Conservation (phyloP, 2,329 filamentous ascomycete species). For the Helotiales sp. region DNA sequence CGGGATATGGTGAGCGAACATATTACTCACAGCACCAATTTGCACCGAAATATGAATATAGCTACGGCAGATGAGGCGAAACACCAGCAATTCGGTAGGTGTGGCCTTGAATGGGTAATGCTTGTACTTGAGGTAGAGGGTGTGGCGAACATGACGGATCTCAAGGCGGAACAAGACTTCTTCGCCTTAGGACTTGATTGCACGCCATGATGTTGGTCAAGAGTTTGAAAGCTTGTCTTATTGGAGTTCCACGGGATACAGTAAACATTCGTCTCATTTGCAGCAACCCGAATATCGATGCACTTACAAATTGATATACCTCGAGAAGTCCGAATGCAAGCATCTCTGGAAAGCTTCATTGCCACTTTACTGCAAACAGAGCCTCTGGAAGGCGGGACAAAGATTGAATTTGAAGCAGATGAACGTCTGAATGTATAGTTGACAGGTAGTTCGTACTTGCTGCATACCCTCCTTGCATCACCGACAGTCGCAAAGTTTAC, state of each 20-base stretch:
- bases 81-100: too few relatives aligned
- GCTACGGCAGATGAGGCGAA: too few relatives aligned
- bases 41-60: too few relatives aligned
- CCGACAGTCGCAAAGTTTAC: conserved; percentile 42
- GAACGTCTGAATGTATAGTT: conserved; percentile 24
- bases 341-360: background rate
- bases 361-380: background rate
- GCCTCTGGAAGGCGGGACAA: background rate
- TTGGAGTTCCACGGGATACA: background rate
- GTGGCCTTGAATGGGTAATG: background rate
- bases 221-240: background rate
- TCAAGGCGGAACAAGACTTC: background rate
- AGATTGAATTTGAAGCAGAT: background rate
- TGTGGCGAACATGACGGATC: background rate
- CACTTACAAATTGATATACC: background rate
- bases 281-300: background rate
- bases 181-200: conserved; percentile 2
- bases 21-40: too few relatives aligned
- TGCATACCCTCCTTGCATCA: conserved; percentile 39
- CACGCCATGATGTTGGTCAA: conserved; percentile 2
- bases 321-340: background rate
- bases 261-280: background rate
- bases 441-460: conserved; percentile 49
- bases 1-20: too few relatives aligned
- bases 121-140: background rate